Evolutionary conservation across 805 yeast species (phyloP), one percentile per base, ranked within the genome.

Genomic region (Candida loeiensis): DNA sequence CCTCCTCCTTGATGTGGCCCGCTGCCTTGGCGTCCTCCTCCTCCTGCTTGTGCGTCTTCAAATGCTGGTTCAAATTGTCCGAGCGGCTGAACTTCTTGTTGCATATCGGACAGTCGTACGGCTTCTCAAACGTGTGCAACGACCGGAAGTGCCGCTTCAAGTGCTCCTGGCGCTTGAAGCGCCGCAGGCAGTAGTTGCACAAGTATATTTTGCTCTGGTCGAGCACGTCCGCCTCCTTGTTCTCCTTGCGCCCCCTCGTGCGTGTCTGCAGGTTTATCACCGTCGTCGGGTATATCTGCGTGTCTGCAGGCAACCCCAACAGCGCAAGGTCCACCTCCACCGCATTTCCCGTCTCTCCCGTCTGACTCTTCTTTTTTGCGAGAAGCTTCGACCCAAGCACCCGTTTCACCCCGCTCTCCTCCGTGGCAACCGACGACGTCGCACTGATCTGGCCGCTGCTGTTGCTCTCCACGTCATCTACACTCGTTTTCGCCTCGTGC

Each of bases 101-200:
- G 53, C 88, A 82, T 16, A 75, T 65, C 7, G 66, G 63, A 57
- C 88, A 82, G 42, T 71, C 76, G 57, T 71, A 81, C 0, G 88
- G 91, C 57, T 81, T 83, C 41, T 80, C 87, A 40, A 80, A 72
- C 24, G 84, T 82, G 53, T 84, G 93, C 44, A 84, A 66, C 14
- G 87, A 79, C 43, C 90, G 65, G 55, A 80, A 76, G 52, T 84
- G 93, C 44, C 93, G 71, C 55, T 81, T 82, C 49, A 84, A 62
- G 58, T 84, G 93, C 53, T 84, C 93, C 56, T 82, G 87, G 49
- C 93, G 71, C 54, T 81, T 79, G 61, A 84, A 84, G 27, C 74
- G 55, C 48, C 90, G 71, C 35, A 74, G 69, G 56, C 91, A 83
- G 51, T 70, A 74, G 22, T 74, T 75, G 56, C 90, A 83, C 21